Percentiles rank a stretch among this genome's conserved stretches.
These are phyloP conservation scores for Monosporascus sp. DNA, from an alignment of 2,329 filamentous ascomycete species.

Conservation along the genomic window DNA sequence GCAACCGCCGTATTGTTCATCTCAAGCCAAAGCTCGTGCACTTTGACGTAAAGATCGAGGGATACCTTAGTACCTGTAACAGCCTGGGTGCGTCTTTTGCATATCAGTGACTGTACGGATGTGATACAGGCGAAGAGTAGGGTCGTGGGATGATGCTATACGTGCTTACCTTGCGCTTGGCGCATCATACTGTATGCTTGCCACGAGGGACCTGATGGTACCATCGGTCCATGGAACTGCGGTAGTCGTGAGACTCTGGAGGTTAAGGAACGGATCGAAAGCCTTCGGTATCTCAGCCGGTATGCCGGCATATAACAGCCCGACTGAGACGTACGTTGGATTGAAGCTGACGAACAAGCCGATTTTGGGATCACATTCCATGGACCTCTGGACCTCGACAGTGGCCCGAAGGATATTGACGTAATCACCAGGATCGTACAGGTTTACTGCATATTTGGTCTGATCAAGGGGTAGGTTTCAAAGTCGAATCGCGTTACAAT, in stretches of 20 bases:
- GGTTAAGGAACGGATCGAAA: constrained; percentile 11
- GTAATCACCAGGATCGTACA: constrained; percentile 11
- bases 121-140: too few relatives aligned
- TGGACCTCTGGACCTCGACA: constrained; percentile 6
- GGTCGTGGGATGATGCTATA: too few relatives aligned
- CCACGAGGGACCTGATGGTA: constrained; percentile 1
- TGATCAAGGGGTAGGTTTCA: constrained; percentile 10
- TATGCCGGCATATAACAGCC: constrained; percentile 12
- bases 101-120: too few relatives aligned
- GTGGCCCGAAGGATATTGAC: constrained; percentile 9
- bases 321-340: constrained; percentile 2
- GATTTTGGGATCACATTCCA: constrained; percentile 13
- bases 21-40: constrained; percentile 5
- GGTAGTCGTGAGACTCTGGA: constrained; percentile 5
- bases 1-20: neutral
- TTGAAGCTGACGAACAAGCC: constrained; percentile 10
- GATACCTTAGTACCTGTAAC: constrained; percentile 5
- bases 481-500: constrained; percentile 17
- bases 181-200: too few relatives aligned
- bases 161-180: too few relatives aligned
- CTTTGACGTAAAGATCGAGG: constrained; percentile 8
- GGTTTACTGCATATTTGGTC: constrained; percentile 9
- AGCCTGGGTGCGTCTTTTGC: too few relatives aligned
- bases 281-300: neutral
- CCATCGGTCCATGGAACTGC: constrained; percentile 1